phyloP scores from a whole-genome alignment of 2,329 filamentous ascomycete species.

The Pyrenophora graminea region DNA sequence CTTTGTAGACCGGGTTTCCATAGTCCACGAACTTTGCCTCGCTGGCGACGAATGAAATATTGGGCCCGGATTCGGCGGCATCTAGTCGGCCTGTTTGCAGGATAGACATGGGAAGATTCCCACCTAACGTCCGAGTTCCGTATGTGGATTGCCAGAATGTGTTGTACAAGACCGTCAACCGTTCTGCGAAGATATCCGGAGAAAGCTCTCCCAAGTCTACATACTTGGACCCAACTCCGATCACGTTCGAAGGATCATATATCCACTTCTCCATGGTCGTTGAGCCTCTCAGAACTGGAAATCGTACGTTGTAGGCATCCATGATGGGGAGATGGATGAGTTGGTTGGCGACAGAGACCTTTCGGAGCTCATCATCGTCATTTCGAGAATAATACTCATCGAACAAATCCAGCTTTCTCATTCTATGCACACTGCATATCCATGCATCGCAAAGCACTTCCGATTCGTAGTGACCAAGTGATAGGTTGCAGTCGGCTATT shows the following conservation, averaged over 20 bases:
- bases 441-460: conserved; percentile 24
- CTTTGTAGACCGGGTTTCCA: conserved; percentile 20
- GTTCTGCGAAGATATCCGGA: conserved; percentile 21
- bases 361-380: conserved; percentile 14
- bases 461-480: conserved; percentile 27
- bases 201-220: conserved; percentile 27
- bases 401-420: conserved; percentile 28
- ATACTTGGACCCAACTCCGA: conserved; percentile 18
- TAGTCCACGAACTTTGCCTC: conserved; percentile 7
- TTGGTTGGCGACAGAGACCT: conserved; percentile 4
- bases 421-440: conserved; percentile 19
- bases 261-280: conserved; percentile 30
- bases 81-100: conserved; percentile 13
- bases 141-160: conserved; percentile 37
- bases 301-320: conserved; percentile 23
- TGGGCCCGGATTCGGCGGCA: not conserved
- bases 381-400: conserved; percentile 20
- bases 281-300: conserved; percentile 16
- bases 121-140: conserved; percentile 26
- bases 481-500: conserved; percentile 23
- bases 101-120: conserved; percentile 27
- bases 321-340: conserved; percentile 19
- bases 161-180: conserved; percentile 33
- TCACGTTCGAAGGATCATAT: conserved; percentile 19
- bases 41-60: conserved; percentile 24